These are phyloP conservation scores for Trapa incisa DNA, from an alignment of 345 rosid genomes.

Conservation along the genomic window DNA sequence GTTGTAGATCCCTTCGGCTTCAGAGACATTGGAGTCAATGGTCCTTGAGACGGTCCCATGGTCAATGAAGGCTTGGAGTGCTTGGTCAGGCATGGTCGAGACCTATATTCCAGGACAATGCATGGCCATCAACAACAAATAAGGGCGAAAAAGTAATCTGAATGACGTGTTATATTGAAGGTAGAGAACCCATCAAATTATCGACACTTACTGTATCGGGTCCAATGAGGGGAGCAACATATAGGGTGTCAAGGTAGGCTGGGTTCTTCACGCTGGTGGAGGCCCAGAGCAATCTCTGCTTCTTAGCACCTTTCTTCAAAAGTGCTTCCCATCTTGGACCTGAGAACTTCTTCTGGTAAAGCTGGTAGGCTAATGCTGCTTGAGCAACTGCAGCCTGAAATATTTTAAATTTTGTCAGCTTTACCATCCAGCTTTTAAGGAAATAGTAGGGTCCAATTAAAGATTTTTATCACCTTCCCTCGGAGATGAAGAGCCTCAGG, in stretches of 20 bases:
- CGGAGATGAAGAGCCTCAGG: slow-evolving; percentile 93
- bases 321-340: slow-evolving; percentile 98
- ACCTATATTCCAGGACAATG: slow-evolving; percentile 39
- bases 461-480: slow-evolving; percentile 56
- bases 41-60: slow-evolving; percentile 82
- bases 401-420: background rate
- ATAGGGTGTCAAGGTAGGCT: slow-evolving; percentile 80
- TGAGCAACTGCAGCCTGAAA: slow-evolving; percentile 94
- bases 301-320: slow-evolving; percentile 94
- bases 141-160: background rate
- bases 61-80: slow-evolving; percentile 75
- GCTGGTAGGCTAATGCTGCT: slow-evolving; percentile 84
- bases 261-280: slow-evolving; percentile 98
- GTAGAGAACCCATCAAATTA: background rate
- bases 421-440: background rate
- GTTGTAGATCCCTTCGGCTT: slow-evolving; percentile 90
- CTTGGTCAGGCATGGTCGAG: slow-evolving; percentile 99
- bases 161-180: background rate
- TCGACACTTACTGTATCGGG: slow-evolving; percentile 67
- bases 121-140: background rate
- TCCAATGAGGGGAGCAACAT: slow-evolving; percentile 87
- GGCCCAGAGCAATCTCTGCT: slow-evolving; percentile 91
- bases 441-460: background rate
- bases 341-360: slow-evolving; percentile 94
- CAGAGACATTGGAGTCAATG: slow-evolving; percentile 74